Evolutionary conservation across 495 filamentous ascomycete genomes (phyloP), one percentile per base, ranked within the genome.

Genomic region (Penicillium salamii): DNA sequence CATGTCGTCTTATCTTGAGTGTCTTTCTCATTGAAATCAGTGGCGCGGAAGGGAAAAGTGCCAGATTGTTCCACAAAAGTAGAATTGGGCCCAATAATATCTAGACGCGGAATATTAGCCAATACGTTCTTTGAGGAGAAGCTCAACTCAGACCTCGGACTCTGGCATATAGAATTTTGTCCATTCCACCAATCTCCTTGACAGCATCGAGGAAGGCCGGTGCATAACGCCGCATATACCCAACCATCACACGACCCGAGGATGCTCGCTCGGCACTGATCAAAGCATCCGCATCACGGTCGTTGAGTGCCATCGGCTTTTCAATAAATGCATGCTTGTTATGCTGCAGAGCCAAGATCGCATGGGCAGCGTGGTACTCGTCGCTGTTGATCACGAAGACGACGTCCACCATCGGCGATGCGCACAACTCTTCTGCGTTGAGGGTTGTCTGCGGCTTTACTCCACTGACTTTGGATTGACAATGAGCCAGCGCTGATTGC

Each of bases 1-100:
- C 50, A 48, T 58, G 26, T 58, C 47, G 21, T 41, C 39, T 31
- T 57, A 38, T 34, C 23, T 8, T 26, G 23, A 4, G 8, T 26
- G 23, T 26, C 23, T 26, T 26, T 26, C 8, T 26, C 23, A 8
- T 8, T 26, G 23, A 26, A 26, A 8, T 26, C 23, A 26, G 3
- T 26, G 4, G 23, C 23, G 4, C 23, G 23, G 4, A 26, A 26
- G 8, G 23, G 23, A 26, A 26, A 26, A 8, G 23, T 26, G 3
- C 23, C 23, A 8, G 23, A 26, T 26, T 26, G 23, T 26, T 8
- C 23, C 3, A 26, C 23, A 8, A 26, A 26, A 26, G 23, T 26
- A 4, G 23, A 26, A 26, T 26, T 26, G 23, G 23, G 23, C 4
- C 23, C 23, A 8, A 26, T 26, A 8, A 26, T 26, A 26, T 26